Evolutionary conservation across 805 yeast genomes (phyloP).

Genomic region (Candida koratica): DNA sequence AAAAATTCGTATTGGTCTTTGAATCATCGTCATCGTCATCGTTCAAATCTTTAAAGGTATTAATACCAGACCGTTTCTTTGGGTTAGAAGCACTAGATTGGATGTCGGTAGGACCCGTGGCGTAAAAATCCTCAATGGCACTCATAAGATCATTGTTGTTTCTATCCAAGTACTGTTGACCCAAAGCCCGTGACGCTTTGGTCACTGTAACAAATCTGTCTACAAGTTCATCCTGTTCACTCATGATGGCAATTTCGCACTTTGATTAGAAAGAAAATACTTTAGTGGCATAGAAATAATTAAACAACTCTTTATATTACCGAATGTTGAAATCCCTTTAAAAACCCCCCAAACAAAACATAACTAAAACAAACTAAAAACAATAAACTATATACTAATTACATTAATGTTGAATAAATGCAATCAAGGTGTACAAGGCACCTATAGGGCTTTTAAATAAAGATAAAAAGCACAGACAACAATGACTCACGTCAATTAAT

Average conservation of each 20-base stretch:
- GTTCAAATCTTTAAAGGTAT: conserved; percentile 39
- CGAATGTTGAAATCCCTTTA: conserved; percentile 50
- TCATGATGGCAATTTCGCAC: conserved; percentile 14
- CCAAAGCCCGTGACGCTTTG: conserved; percentile 29
- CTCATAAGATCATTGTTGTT: conserved; percentile 34
- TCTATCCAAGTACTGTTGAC: conserved; percentile 37
- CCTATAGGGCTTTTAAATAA: conserved; percentile 14
- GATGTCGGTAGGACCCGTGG: conserved; percentile 15
- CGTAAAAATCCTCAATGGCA: conserved; percentile 42
- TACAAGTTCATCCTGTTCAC: conserved; percentile 21
- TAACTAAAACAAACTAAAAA: conserved; percentile 10
- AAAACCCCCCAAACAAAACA: conserved; percentile 29
- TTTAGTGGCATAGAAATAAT: background rate
- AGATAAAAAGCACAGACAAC: conserved; percentile 5
- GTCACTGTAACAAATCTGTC: conserved; percentile 38
- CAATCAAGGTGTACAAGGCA: conserved; percentile 24
- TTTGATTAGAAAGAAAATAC: background rate
- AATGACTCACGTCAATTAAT: conserved; percentile 19
- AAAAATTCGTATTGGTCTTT: conserved; percentile 50
- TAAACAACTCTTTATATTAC: conserved; percentile 19
- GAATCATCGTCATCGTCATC: conserved; percentile 51
- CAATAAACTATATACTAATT: conserved; percentile 20
- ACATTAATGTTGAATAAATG: conserved; percentile 52
- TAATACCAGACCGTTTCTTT: conserved; percentile 22
- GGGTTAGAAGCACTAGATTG: conserved; percentile 3